Percentiles rank a stretch among this genome's conserved stretches.
phyloP scores from a whole-genome alignment of 2,329 filamentous ascomycete species.

The Corynespora cassiicola region DNA sequence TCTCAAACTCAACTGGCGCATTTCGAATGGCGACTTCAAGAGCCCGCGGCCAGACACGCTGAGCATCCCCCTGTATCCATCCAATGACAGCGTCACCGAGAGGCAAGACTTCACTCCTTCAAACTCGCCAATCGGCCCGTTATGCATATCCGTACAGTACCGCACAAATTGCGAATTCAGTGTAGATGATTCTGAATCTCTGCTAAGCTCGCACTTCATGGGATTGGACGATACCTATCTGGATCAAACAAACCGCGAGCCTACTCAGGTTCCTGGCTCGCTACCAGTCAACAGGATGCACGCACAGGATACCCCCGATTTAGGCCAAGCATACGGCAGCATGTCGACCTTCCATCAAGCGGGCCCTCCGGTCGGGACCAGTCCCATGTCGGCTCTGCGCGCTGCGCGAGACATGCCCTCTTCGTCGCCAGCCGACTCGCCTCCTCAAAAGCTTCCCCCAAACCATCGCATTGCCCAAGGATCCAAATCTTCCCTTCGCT shows the following conservation, averaged over 20 bases:
- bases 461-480: constrained; percentile 53
- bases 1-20: constrained; percentile 80
- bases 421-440: constrained; percentile 57
- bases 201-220: constrained; percentile 93
- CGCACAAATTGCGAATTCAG: constrained; percentile 89
- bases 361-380: constrained; percentile 77
- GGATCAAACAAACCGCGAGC: constrained; percentile 68
- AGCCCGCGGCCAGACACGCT: constrained; percentile 71
- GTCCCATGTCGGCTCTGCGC: constrained; percentile 82
- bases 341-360: constrained; percentile 85
- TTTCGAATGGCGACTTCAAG: constrained; percentile 66
- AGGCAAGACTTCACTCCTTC: constrained; percentile 83
- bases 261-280: constrained; percentile 70
- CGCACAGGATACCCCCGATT: constrained; percentile 60
- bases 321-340: constrained; percentile 85
- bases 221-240: constrained; percentile 89
- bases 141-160: constrained; percentile 83
- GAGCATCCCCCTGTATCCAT: constrained; percentile 71
- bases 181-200: constrained; percentile 87
- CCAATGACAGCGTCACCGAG: constrained; percentile 62
- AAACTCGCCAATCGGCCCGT: constrained; percentile 83
- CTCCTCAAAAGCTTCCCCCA: constrained; percentile 57
- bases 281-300: constrained; percentile 68
- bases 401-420: constrained; percentile 67
- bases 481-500: constrained; percentile 57